A percentile compares a stretch with the other conserved stretches of the same genome.
phyloP scores from a whole-genome alignment of 768 basidiomycete species.

The Infundibulicybe gibba region DNA sequence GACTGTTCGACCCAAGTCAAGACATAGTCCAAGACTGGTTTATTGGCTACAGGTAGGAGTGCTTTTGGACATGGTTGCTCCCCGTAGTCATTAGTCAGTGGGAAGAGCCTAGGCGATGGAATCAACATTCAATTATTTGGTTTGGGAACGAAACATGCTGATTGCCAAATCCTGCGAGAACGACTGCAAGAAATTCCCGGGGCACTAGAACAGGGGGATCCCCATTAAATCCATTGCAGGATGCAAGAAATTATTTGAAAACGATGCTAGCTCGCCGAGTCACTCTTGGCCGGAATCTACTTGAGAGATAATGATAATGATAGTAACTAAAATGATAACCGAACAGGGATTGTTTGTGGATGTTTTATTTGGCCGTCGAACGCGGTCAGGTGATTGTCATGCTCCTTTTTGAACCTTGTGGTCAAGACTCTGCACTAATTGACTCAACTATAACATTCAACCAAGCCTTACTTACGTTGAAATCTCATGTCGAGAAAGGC shows the following conservation, averaged over 20 bases:
- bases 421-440: not conserved
- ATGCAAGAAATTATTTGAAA: no score
- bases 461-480: not conserved
- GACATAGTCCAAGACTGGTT: slow-evolving; percentile 80
- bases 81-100: slow-evolving; percentile 74
- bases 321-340: not conserved
- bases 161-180: slow-evolving; percentile 91
- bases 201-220: slow-evolving; percentile 48
- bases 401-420: not conserved
- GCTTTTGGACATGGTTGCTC: slow-evolving; percentile 86
- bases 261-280: no score
- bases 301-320: no score
- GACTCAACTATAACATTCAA: not conserved
- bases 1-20: slow-evolving; percentile 86
- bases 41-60: slow-evolving; percentile 83
- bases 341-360: slow-evolving; percentile 11
- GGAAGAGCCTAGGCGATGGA: slow-evolving; percentile 49
- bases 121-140: slow-evolving; percentile 2
- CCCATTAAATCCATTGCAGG: slow-evolving; percentile 60
- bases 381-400: no score
- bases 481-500: no score
- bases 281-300: no score
- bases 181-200: slow-evolving; percentile 83
- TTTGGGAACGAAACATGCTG: slow-evolving; percentile 47
- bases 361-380: slow-evolving; percentile 1